A percentile compares a stretch with the other conserved stretches of the same genome.
phyloP scores from a whole-genome alignment of 164 flowering plant genomes.

The Protea cynaroides region DNA sequence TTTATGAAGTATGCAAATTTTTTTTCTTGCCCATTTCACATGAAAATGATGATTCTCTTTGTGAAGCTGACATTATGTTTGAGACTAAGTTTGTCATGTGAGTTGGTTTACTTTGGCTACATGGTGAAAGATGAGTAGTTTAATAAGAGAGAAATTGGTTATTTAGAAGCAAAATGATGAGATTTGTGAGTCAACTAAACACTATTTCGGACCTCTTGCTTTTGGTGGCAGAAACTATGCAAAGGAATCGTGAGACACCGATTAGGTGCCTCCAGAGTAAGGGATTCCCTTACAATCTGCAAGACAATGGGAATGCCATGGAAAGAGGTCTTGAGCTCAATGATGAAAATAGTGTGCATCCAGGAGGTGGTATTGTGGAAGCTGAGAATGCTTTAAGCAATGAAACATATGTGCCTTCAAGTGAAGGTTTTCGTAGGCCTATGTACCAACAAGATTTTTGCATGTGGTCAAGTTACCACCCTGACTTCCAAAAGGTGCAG shows the following conservation, averaged over 20 bases:
- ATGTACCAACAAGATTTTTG: constrained; percentile 35
- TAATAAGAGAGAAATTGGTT: too few relatives aligned
- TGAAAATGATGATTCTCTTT: too few relatives aligned
- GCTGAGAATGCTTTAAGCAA: constrained; percentile 20
- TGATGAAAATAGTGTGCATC: constrained; percentile 26
- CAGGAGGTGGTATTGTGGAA: constrained; percentile 32
- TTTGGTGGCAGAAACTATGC: constrained; percentile 49
- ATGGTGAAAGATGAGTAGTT: too few relatives aligned
- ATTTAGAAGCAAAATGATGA: too few relatives aligned
- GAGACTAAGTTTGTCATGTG: too few relatives aligned
- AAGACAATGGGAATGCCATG: constrained; percentile 24
- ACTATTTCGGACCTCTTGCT: background rate
- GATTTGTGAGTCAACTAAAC: too few relatives aligned
- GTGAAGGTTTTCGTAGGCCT: constrained; percentile 29
- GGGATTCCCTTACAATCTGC: constrained; percentile 34
- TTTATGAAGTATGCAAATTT: too few relatives aligned
- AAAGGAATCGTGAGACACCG: constrained; percentile 60
- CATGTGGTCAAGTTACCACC: constrained; percentile 36
- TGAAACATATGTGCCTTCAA: constrained; percentile 34
- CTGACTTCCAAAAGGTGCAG: constrained; percentile 43
- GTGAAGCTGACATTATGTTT: too few relatives aligned
- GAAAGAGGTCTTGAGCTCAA: constrained; percentile 36
- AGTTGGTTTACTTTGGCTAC: too few relatives aligned
- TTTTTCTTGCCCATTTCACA: too few relatives aligned
- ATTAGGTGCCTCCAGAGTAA: constrained; percentile 43